phyloP scores from a whole-genome alignment of 2,329 filamentous ascomycete genomes.

The Sporothrix pallida region DNA sequence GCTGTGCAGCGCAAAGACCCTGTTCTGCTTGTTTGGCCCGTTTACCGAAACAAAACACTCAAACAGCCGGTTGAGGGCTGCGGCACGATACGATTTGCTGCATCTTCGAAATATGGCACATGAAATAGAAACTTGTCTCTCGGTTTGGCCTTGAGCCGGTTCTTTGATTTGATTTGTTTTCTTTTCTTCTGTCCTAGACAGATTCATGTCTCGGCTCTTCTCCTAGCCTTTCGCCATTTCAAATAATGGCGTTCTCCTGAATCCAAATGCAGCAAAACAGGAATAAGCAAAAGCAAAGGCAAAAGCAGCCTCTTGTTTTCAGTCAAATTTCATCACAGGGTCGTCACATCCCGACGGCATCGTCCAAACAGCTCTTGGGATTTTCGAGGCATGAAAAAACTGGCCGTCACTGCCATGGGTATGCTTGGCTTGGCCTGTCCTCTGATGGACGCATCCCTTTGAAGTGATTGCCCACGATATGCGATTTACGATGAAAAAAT shows the following conservation, averaged over 20 bases:
- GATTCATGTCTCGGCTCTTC: neutral
- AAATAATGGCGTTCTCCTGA: neutral
- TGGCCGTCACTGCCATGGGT: neutral
- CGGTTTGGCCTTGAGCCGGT: neutral
- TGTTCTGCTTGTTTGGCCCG: neutral
- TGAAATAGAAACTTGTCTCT: neutral
- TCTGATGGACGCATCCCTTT: neutral
- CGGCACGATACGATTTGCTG: conserved; percentile 4
- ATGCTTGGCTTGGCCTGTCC: neutral
- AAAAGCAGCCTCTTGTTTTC: neutral
- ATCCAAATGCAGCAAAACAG: too few relatives aligned
- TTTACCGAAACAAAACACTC: conserved; percentile 24
- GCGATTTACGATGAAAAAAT: neutral
- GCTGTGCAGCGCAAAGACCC: conserved; percentile 26
- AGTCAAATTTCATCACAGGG: neutral
- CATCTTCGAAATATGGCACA: neutral
- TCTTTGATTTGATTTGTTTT: neutral
- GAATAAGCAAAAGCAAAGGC: neutral
- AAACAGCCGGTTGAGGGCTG: conserved; percentile 27
- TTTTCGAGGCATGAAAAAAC: neutral
- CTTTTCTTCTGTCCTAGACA: neutral
- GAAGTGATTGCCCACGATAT: neutral
- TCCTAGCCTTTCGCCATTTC: neutral
- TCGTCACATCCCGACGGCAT: neutral
- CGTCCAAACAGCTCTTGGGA: neutral